A percentile compares a stretch with the other conserved stretches of the same genome.
Conservation (phyloP, 2,329 filamentous ascomycete species). For the Fusarium penzigii region DNA sequence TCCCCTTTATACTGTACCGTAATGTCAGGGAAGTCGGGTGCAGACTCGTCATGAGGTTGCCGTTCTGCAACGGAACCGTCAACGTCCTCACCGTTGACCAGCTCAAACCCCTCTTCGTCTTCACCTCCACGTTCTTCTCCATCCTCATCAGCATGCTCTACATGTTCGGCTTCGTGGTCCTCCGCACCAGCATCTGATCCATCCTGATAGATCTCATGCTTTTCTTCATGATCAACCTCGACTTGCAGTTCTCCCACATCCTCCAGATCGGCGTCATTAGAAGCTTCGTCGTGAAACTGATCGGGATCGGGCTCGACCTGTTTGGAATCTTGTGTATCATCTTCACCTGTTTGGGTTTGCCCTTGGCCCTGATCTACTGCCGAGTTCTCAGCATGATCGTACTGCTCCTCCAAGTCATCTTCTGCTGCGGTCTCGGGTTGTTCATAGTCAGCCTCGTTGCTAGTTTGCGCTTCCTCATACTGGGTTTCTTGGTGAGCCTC, state of each 20-base stretch:
- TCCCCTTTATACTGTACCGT: conserved; percentile 46
- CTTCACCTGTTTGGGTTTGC: background rate
- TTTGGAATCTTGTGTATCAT: conserved; percentile 1
- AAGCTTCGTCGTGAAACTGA: background rate
- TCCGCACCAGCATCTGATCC: conserved; percentile 4
- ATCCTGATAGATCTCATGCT: conserved; percentile 5
- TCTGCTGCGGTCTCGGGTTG: background rate
- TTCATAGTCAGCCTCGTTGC: background rate
- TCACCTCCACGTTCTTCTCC: conserved; percentile 6
- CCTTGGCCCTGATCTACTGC: background rate
- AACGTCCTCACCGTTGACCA: conserved; percentile 7
- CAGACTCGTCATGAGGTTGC: conserved; percentile 1
- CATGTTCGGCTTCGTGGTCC: conserved; percentile 2
- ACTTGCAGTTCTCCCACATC: background rate
- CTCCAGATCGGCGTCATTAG: background rate
- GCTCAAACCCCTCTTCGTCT: conserved; percentile 1
- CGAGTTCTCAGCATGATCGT: background rate
- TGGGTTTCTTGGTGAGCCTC: too few species aligned
- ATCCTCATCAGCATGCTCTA: background rate
- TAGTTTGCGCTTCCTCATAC: background rate
- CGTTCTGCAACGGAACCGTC: conserved; percentile 5
- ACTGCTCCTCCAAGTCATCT: background rate
- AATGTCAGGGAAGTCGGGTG: conserved; percentile 35
- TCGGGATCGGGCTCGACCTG: background rate
- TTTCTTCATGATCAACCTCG: background rate